phyloP scores from a whole-genome alignment of 2,329 filamentous ascomycete species.

The Ophiostoma ulmi region DNA sequence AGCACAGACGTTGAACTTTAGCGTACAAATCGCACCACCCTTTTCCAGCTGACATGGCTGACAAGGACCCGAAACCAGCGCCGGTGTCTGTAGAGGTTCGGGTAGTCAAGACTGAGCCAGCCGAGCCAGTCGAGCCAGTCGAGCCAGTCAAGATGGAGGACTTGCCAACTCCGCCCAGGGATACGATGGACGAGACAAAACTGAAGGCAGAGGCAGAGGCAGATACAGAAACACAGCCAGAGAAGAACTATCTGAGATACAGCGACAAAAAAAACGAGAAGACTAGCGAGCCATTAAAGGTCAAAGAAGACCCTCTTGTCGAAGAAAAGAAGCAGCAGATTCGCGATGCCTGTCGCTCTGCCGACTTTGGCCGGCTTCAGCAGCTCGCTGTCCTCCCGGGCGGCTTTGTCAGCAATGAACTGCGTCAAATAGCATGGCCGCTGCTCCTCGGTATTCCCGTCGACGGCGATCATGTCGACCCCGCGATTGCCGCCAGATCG shows the following conservation, averaged over 20 bases:
- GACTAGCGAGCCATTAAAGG: neutral
- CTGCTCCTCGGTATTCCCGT: conserved; percentile 45
- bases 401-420: conserved; percentile 61
- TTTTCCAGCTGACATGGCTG: conserved; percentile 2
- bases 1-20: neutral
- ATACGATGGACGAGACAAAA: neutral
- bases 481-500: conserved; percentile 24
- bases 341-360: conserved; percentile 54
- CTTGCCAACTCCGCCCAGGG: neutral
- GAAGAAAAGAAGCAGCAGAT: conserved; percentile 44
- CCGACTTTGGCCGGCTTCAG: conserved; percentile 53
- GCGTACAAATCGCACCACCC: neutral
- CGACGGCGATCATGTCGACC: conserved; percentile 15
- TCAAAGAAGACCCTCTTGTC: neutral
- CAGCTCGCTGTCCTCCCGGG: conserved; percentile 57
- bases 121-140: neutral
- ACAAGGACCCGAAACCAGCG: conserved; percentile 1
- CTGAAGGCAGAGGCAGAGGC: neutral
- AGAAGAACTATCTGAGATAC: neutral
- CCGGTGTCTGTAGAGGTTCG: neutral
- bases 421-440: conserved; percentile 73
- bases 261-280: neutral
- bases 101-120: neutral
- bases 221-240: neutral
- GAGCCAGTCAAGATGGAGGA: neutral